Evolutionary conservation across 2,329 filamentous ascomycete species (phyloP), one percentile per base, ranked within the genome.

Genomic region (Torrubiellomyces zombiae): DNA sequence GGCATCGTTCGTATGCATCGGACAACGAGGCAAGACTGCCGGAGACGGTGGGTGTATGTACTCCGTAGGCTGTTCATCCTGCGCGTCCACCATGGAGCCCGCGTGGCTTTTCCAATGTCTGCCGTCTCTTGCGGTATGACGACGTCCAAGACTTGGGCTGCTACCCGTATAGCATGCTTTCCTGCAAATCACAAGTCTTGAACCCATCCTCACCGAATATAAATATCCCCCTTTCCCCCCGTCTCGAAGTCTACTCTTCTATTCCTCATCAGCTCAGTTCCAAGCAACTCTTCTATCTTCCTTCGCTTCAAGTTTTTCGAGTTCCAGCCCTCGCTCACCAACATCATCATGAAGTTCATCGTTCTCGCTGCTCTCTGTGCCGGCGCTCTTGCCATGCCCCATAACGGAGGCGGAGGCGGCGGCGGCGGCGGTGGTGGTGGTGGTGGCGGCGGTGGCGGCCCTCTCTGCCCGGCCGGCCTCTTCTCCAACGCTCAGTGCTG

Each of bases 311-410:
- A 21, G 10, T 23, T 16, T 18, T 12, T 16, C 13, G 20, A 29
- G 17, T 16, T 14, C 10, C 18, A 16, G 17, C 20, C 6, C 18
- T 10, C 17, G n/a, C n/a, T n/a, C n/a, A n/a, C n/a, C 9, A 21
- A 16, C 9, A 5, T 27, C 34, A 37, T 28, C 17, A 38, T 38
- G 36, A 32, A 38, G 30, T 32, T 36, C 32, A 19, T 36, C 17
- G 21, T 26, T 24, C 16, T 30, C 20, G 20, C 31, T 18, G 31
- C 35, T 12, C 33, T 37, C 18, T 27, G 31, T 10, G 25, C 35
- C 18, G 21, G 32, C 21, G 34, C 23, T n/a, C 18, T 32, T 14
- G 33, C 35, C 22, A 22, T 29, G 9, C 32, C 34, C n/a, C 13
- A 10, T 13, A 21, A 25, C 14, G 24, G 24, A 6, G 27, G 28